Percentiles rank a stretch among this genome's conserved stretches.
phyloP scores from a whole-genome alignment of 2,329 filamentous ascomycete species.

The Beauveria sp. region DNA sequence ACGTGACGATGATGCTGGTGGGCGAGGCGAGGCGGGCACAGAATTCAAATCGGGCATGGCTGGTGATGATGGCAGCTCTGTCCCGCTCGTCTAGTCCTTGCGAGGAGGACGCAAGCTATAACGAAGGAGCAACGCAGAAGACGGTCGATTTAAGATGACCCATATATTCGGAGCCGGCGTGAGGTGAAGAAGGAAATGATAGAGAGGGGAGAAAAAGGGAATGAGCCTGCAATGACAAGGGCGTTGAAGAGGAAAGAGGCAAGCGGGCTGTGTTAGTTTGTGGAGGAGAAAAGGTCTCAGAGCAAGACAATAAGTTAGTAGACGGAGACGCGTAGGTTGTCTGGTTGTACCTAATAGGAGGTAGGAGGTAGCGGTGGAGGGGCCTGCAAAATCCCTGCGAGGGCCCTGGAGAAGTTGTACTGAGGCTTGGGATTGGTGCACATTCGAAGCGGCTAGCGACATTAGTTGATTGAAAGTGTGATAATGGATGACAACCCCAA shows the following conservation, averaged over 20 bases:
- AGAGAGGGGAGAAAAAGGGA: conserved; percentile 1
- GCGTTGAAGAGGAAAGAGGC: background rate
- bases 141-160: background rate
- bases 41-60: conserved; percentile 50
- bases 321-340: no score
- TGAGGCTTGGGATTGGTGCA: no score
- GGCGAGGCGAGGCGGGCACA: conserved; percentile 42
- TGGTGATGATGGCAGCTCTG: background rate
- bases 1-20: conserved; percentile 31
- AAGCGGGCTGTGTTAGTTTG: background rate
- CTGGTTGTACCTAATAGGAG: no score
- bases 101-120: background rate
- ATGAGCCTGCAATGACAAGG: background rate
- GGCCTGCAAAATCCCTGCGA: no score
- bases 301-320: background rate
- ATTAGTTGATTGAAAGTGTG: no score
- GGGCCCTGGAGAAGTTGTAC: no score
- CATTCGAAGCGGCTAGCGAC: no score
- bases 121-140: background rate
- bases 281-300: background rate
- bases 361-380: no score
- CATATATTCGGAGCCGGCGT: background rate
- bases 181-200: background rate
- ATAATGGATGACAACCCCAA: no score
- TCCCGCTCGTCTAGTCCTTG: background rate